Base-by-base conservation (phyloP, 371 early-diverging fungal species). In the Enterospora canceri region DNA sequence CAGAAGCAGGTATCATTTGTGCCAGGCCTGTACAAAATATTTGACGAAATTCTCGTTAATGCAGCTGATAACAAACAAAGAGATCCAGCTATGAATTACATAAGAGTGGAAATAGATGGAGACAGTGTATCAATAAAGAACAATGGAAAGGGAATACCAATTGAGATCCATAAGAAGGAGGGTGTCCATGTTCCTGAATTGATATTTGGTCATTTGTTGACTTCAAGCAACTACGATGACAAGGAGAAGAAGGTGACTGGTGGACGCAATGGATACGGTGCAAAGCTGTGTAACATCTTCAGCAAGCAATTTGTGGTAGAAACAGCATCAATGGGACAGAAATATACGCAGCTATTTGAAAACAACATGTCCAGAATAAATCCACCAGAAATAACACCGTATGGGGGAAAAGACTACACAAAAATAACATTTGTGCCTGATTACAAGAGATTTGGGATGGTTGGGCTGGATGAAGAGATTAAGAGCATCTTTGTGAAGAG, bases 1-100 rank as follows among this genome's bases (percentile, higher is more conserved):
- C 73, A 82, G 55, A 85, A 87, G 30, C 82, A 84, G 24, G 86
- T 94, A 51, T 85, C 75, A 0, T 90, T 85, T 78, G 93, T 91
- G 0, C 97, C 97, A 53, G 99, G 97, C 31, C 80, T 98, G 3
- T 97, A 92, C 83, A 98, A 98, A 79, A 98, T 98, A 70, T 91
- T 96, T 59, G 99, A 98, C 79, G 99, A 98, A 81, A 94, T 98
- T 68, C 78, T 98, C 1, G 97, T 97, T 24, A 98, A 96, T 82
- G 97, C 82, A 56, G 82, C 82, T 16, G 82, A 82, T 58, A 82
- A 82, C 66, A 82, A 89, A 86, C 85, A 87, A 60, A 87, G 97
- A 61, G 97, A 97, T 83, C 84, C 87, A 3, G 62, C 75, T 28
- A 97, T 97, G 97, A 85, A 83, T 58, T 83, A 83, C 4, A 85